Evolutionary conservation across 345 rosid species (phyloP), one percentile per base, ranked within the genome.

Genomic region (Kernera saxatilis): DNA sequence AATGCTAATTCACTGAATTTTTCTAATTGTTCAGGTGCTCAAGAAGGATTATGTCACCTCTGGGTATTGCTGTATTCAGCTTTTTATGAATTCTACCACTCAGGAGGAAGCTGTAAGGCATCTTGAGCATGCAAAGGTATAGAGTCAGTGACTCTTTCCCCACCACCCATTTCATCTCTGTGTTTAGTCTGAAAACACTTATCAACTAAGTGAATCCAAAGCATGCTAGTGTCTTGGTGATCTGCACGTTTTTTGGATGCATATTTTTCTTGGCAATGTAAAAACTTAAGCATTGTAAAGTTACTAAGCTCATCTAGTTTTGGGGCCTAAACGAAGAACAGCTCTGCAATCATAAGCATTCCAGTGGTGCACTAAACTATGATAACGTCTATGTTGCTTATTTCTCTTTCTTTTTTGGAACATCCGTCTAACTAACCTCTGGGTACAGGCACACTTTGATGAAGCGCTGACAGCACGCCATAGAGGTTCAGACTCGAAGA

Each of bases 11-110:
- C 48, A 33, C 35, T 41, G 6, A 5, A 10, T 22, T 30, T 70
- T 19, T 43, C 64, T 15, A 48, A 59, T 71, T 71, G 59, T 81
- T 70, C 78, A 93, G 97, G 97, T 93, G 55, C 88, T 91, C 73
- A 93, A 89, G 83, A 91, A 88, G 84, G 98, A 93, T 63, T 88
- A 89, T 73, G 90, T 86, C 5, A 92, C 97, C 57, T 96, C 98
- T 79, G 98, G 98, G 58, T 89, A 91, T 37, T 93, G 96, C 82
- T 87, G 96, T 75, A 85, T 91, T 71, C 98, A 93, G 79, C 79
- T 91, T 70, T 93, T 93, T 64, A 88, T 91, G 94, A 87, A 86
- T 84, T 91, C 96, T 64, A 81, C 83, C 74, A 86, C 86, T 39
- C 96, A 82, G 78, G 98, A 93, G 67, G 97, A 89, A 80, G 97